Conservation (phyloP, 208 protist species). For the Angomonas ambiguus region DNA sequence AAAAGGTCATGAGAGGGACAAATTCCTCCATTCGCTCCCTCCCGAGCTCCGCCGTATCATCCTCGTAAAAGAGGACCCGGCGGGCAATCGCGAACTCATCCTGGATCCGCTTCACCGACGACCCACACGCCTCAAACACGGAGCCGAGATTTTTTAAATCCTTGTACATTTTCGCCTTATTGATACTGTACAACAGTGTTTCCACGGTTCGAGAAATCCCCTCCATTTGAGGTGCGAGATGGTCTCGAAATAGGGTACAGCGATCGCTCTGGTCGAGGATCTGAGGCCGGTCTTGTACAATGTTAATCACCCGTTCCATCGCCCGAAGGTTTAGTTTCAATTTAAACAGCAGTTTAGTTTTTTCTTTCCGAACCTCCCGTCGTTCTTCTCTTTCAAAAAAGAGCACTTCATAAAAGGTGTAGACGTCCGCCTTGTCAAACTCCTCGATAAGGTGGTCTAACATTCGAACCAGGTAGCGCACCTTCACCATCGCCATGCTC, state of each 20-base stretch:
- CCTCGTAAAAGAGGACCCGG: conserved; percentile 60
- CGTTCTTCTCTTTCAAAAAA: conserved; percentile 64
- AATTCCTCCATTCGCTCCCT: conserved; percentile 66
- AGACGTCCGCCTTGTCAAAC: conserved; percentile 38
- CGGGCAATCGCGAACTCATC: conserved; percentile 57
- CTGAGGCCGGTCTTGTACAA: conserved; percentile 59
- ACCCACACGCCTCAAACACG: conserved; percentile 48
- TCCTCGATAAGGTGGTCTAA: conserved; percentile 55
- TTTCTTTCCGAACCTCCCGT: conserved; percentile 55
- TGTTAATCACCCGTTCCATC: conserved; percentile 70
- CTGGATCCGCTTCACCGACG: conserved; percentile 49
- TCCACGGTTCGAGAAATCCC: conserved; percentile 44
- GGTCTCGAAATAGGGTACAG: conserved; percentile 45
- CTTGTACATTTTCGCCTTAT: conserved; percentile 36
- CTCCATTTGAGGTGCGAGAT: conserved; percentile 54
- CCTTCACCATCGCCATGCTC: conserved; percentile 69
- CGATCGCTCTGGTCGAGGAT: conserved; percentile 55
- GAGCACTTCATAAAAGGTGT: conserved; percentile 64
- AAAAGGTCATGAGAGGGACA: conserved; percentile 78
- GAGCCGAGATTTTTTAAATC: conserved; percentile 29
- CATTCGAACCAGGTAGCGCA: conserved; percentile 45
- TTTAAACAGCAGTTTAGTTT: conserved; percentile 46
- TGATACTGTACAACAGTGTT: conserved; percentile 44
- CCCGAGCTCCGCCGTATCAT: conserved; percentile 5
- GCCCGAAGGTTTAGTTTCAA: conserved; percentile 64